These are phyloP conservation scores for Peziza echinospora DNA, from an alignment of 495 filamentous ascomycete genomes.

Conservation along the genomic window DNA sequence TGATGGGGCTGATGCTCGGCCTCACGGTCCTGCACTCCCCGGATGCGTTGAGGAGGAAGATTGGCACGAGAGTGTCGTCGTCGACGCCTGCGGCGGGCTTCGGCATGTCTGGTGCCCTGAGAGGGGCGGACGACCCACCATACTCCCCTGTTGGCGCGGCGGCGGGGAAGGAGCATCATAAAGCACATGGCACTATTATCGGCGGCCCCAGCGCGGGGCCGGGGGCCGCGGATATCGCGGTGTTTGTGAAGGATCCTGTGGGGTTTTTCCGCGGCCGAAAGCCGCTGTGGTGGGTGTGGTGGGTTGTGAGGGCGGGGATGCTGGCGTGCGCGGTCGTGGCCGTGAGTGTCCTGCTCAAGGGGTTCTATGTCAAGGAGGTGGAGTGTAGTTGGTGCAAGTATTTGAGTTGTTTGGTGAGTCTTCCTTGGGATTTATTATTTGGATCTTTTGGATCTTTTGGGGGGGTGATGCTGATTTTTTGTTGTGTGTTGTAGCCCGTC, in stretches of 20 bases:
- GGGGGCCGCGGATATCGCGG: constrained; percentile 26
- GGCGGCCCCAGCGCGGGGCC: constrained; percentile 16
- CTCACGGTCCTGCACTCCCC: constrained; percentile 75
- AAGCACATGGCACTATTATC: constrained; percentile 18
- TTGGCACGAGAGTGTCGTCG: constrained; percentile 30
- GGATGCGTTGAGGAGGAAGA: constrained; percentile 50
- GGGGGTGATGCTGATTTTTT: background rate
- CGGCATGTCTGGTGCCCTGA: too few relatives aligned
- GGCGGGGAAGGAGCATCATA: constrained; percentile 18
- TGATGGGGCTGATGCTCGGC: constrained; percentile 76
- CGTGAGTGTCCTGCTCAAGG: constrained; percentile 64
- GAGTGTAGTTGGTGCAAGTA: constrained; percentile 85
- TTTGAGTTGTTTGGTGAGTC: constrained; percentile 54
- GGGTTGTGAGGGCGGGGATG: constrained; percentile 65
- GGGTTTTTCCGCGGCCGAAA: constrained; percentile 82
- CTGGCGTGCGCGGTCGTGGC: constrained; percentile 54
- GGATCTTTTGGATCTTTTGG: too few relatives aligned
- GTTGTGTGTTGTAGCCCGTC: background rate
- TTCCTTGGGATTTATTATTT: background rate
- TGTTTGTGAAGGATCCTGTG: constrained; percentile 48
- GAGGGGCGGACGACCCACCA: constrained; percentile 15
- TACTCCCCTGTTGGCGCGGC: background rate
- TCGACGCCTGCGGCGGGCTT: constrained; percentile 28
- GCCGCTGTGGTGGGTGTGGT: constrained; percentile 93
- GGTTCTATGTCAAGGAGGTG: constrained; percentile 65